Base-by-base conservation (phyloP, 768 basidiomycete genomes). In the Amanita rubescens region DNA sequence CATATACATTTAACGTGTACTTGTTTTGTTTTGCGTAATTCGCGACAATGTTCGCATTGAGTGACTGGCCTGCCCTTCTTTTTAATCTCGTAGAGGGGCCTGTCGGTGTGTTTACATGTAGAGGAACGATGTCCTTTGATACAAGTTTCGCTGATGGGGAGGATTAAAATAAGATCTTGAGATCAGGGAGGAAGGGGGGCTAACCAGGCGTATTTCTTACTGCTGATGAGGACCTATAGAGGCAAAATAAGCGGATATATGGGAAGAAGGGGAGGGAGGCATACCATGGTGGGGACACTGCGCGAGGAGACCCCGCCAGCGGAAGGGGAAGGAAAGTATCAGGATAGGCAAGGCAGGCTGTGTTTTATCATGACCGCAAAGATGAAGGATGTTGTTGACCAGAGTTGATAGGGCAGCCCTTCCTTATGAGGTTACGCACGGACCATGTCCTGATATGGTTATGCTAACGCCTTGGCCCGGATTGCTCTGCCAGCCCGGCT, bases 101-200 rank as follows among this genome's bases (percentile, higher is more conserved):
- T 80, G 66, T 93, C 90, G 50, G 82, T 86, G 66, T 95, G 93
- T 63, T 82, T 85, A 71, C 93, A 95, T 27, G 83, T 79, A 14
- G 90, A 90, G 14, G 92, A 94, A 46, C 93, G 82, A 70, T 95
- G 92, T 15, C 92, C 93, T 71, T 93, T 93, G 69, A 94, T 94
- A 73, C 93, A 95, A 59, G 90, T 87, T 74, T 89, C 89, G 68
- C 91, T 92, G 60, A 20, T n/a, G 25, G 50, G 48, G 32, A 57
- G n/a, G 38, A 39, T 52, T 52, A 55, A 53, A 37, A 53, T 53
- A 51, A 52, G 54, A 41, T n/a, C 52, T 45, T 41, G 38, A 12
- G 19, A 49, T 14, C n/a, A 19, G n/a, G 24, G n/a, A 45, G 14
- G 47, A n/a, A n/a, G n/a, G n/a, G n/a, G 8, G 6, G 60, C 84